Base-by-base conservation (phyloP, 495 filamentous ascomycete genomes). In the Rostrohypoxylon terebratum region DNA sequence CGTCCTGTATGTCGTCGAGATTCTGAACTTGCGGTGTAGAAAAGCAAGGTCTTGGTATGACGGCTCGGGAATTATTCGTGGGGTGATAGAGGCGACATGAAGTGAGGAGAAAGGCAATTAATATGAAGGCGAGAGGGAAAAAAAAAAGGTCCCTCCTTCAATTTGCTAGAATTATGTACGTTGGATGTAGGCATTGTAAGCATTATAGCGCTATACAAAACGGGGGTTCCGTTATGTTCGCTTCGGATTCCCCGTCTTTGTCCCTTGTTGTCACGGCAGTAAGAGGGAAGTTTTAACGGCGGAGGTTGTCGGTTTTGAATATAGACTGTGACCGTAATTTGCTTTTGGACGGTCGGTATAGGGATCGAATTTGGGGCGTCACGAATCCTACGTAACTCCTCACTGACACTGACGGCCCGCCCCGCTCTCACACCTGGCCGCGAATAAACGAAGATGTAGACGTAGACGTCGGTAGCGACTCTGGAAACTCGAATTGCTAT, bases 11-110 rank as follows among this genome's bases (percentile, higher is more conserved):
- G 50, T 38, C 48, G 66, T 68, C 59, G 69, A 62, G 63, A 72
- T 72, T 45, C 53, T 64, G 63, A 72, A 72, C 51, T 72, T 72
- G 69, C 69, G 69, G 69, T 72, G 69, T 59, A 72, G 69, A 72
- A 68, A 65, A 59, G 28, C 36, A 57, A 47, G 3, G 23, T 55
- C 51, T 55, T 31, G 25, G 51, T 55, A 55, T 28, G 64, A 25
- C 44, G 66, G 70, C 45, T 69, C 70, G 70, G 70, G 65, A 48
- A 69, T 68, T 73, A 65, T 69, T 59, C 70, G 70, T 73, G 70
- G 70, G 70, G 70, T 72, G 44, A 44, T 23, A 38, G 44, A 50
- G 60, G 18, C 18, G 40, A 51, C 18, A 16, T 18, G 18, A 42
- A 61, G 60, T 65, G 65, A 73, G 70, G 60, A 64, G 64, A 67